These are phyloP conservation scores for Cladophialophora bantiana DNA, from an alignment of 2,329 filamentous ascomycete species.

Conservation along the genomic window DNA sequence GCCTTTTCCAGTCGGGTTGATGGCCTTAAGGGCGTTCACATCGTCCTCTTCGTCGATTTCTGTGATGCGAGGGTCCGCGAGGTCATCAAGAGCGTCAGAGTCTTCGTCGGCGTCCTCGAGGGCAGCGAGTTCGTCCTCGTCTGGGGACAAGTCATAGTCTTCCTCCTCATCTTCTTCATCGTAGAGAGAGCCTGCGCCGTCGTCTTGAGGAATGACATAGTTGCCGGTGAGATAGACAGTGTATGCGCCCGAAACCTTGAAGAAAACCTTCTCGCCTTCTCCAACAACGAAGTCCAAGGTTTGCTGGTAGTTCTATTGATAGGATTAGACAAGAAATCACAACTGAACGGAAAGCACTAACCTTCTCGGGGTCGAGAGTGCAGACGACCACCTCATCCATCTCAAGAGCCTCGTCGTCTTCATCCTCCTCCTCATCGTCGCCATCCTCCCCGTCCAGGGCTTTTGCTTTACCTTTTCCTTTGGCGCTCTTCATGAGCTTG, in stretches of 20 bases:
- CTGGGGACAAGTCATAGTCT: slow-evolving; percentile 81
- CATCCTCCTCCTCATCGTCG: slow-evolving; percentile 58
- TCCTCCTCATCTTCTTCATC: slow-evolving; percentile 66
- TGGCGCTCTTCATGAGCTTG: slow-evolving; percentile 60
- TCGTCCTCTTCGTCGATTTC: slow-evolving; percentile 86
- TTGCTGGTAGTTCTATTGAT: slow-evolving; percentile 84
- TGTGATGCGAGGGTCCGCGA: slow-evolving; percentile 80
- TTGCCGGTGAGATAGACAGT: slow-evolving; percentile 93
- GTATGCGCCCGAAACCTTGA: slow-evolving; percentile 89
- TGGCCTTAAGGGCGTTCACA: slow-evolving; percentile 55
- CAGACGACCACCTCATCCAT: slow-evolving; percentile 83
- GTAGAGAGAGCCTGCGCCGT: slow-evolving; percentile 48
- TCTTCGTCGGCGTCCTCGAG: slow-evolving; percentile 64
- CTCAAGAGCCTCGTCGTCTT: slow-evolving; percentile 65
- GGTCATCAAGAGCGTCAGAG: slow-evolving; percentile 77
- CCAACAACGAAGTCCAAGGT: slow-evolving; percentile 89
- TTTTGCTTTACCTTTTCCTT: slow-evolving; percentile 75
- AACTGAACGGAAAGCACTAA: slow-evolving; percentile 56
- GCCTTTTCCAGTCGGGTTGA: slow-evolving; percentile 59
- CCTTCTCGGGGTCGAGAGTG: slow-evolving; percentile 91
- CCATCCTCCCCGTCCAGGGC: slow-evolving; percentile 69
- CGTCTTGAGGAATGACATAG: slow-evolving; percentile 78
- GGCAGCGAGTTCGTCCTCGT: slow-evolving; percentile 75
- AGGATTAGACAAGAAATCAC: background rate
- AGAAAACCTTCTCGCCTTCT: slow-evolving; percentile 89